Conservation (phyloP, 345 rosid species). For the Linum trigynum region DNA sequence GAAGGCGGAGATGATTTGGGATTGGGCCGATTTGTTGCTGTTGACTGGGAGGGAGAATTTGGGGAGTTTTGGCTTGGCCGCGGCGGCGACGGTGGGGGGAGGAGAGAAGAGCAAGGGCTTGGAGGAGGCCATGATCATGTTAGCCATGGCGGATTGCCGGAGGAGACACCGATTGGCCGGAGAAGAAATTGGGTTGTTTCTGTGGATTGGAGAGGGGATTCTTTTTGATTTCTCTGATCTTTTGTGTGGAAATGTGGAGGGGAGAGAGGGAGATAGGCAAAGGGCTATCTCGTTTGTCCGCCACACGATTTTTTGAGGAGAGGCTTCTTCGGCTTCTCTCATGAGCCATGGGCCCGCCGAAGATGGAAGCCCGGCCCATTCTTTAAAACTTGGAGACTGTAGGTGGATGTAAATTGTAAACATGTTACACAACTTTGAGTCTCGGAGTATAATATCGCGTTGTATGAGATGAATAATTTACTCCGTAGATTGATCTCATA, state of each 20-base stretch:
- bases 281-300: neutral
- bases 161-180: neutral
- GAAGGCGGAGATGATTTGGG: slow-evolving; percentile 28
- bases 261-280: neutral
- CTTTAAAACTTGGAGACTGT: no score
- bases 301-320: neutral
- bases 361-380: no score
- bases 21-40: slow-evolving; percentile 23
- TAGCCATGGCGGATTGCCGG: slow-evolving; percentile 44
- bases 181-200: neutral
- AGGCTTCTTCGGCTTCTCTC: no score
- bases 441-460: no score
- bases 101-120: slow-evolving; percentile 26
- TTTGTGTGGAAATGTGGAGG: neutral
- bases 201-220: slow-evolving; percentile 6
- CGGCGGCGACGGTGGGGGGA: slow-evolving; percentile 19
- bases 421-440: no score
- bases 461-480: no score
- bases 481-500: no score
- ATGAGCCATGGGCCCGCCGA: no score
- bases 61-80: slow-evolving; percentile 30
- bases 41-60: slow-evolving; percentile 24
- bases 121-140: slow-evolving; percentile 65
- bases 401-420: no score
- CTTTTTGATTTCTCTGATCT: neutral